Percentiles rank a stretch among this genome's conserved stretches.
These are phyloP conservation scores for Trichoderma atrobrunneum DNA, from an alignment of 2,329 filamentous ascomycete species.

Conservation along the genomic window DNA sequence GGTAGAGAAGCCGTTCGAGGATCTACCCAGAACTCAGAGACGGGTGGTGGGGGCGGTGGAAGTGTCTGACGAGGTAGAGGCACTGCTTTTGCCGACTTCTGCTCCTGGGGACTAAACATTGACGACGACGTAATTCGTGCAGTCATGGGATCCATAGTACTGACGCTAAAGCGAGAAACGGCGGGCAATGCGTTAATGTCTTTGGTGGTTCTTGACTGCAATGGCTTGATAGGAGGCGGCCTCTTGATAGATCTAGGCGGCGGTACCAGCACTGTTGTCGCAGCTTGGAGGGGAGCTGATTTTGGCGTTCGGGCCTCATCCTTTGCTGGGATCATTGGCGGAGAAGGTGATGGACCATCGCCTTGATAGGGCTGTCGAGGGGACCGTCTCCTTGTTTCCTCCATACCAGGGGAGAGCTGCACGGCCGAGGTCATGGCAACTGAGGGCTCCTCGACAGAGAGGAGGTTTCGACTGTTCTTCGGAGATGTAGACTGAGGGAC, in stretches of 20 bases:
- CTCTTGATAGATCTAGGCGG: constrained; percentile 16
- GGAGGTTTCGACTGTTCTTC: background rate
- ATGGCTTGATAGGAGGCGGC: background rate
- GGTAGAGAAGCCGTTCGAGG: constrained; percentile 28
- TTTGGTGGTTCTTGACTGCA: constrained; percentile 1
- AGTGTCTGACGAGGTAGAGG: background rate
- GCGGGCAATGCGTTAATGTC: background rate
- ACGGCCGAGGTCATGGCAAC: constrained; percentile 35
- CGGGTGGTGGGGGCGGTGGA: background rate
- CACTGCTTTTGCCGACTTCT: background rate
- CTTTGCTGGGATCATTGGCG: background rate
- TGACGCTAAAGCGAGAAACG: constrained; percentile 3
- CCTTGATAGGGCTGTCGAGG: constrained; percentile 33
- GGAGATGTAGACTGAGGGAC: constrained; percentile 22
- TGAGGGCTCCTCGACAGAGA: background rate
- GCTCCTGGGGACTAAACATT: background rate
- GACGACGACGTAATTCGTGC: constrained; percentile 5
- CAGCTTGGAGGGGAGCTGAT: background rate
- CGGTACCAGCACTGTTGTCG: background rate
- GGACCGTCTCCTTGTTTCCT: constrained; percentile 52
- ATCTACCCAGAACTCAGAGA: constrained; percentile 3
- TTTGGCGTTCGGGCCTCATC: background rate
- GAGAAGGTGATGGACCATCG: background rate
- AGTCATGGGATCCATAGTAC: constrained; percentile 1
- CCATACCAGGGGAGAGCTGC: constrained; percentile 50